Percentiles rank a stretch among this genome's conserved stretches.
Conservation (phyloP, 306 rosid genomes). For the Medicago lupulina region DNA sequence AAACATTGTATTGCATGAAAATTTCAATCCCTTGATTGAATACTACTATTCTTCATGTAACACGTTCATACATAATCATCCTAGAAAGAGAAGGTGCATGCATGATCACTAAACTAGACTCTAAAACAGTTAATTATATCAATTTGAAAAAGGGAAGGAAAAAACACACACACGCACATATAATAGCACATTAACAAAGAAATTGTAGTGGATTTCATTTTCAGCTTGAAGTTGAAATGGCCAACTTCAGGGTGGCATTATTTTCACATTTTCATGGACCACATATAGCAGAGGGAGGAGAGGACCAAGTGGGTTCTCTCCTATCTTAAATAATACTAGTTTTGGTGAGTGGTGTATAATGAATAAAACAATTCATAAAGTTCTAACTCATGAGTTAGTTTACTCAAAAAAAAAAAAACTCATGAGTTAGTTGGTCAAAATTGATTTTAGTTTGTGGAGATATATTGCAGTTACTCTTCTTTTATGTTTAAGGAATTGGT, state of each 20-base stretch:
- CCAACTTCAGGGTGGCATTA: slow-evolving; percentile 32
- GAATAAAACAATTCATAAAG: background rate
- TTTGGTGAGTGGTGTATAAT: slow-evolving; percentile 32
- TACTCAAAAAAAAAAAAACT: no score
- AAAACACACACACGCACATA: no score
- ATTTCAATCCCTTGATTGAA: slow-evolving; percentile 26
- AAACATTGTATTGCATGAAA: slow-evolving; percentile 36
- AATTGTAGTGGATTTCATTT: slow-evolving; percentile 39
- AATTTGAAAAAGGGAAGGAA: no score
- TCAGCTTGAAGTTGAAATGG: slow-evolving; percentile 30
- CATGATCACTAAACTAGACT: slow-evolving; percentile 14
- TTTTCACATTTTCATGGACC: slow-evolving; percentile 47
- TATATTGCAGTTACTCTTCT: no score
- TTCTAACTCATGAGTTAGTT: background rate
- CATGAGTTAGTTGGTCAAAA: no score
- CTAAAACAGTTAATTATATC: background rate
- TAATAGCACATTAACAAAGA: background rate
- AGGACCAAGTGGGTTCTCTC: slow-evolving; percentile 26
- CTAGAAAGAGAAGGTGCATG: slow-evolving; percentile 33
- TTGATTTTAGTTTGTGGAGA: background rate
- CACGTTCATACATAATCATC: slow-evolving; percentile 31
- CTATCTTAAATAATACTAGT: slow-evolving; percentile 36
- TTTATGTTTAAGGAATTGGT: no score
- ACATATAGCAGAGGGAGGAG: slow-evolving; percentile 29
- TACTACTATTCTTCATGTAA: slow-evolving; percentile 9